A percentile compares a stretch with the other conserved stretches of the same genome.
Evolutionary conservation across 345 rosid species (phyloP).

Genomic region (Acer campestre): DNA sequence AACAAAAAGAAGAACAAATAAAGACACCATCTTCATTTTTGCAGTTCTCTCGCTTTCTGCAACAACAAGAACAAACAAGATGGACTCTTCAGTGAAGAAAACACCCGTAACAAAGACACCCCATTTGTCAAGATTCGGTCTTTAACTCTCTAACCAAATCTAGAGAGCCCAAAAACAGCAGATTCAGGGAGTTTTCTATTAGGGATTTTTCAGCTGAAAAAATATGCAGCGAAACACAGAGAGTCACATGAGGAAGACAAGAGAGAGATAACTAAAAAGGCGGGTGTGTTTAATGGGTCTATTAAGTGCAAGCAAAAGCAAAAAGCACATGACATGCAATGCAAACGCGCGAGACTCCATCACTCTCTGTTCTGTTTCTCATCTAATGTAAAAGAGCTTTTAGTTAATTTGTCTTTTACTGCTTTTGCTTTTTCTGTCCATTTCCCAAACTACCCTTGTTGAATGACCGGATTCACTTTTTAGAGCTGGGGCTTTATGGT

Average conservation of each 20-base stretch:
- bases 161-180: slow-evolving; percentile 9
- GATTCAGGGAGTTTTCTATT: background rate
- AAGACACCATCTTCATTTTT: background rate
- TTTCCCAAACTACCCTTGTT: background rate
- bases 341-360: background rate
- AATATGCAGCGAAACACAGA: background rate
- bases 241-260: slow-evolving; percentile 7
- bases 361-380: background rate
- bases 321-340: slow-evolving; percentile 6
- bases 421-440: slow-evolving; percentile 6
- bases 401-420: slow-evolving; percentile 5
- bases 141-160: slow-evolving; percentile 15
- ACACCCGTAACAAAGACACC: slow-evolving; percentile 14
- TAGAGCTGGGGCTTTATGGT: background rate
- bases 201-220: background rate
- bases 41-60: background rate
- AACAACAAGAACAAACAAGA: background rate
- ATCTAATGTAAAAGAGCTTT: background rate
- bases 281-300: slow-evolving; percentile 9
- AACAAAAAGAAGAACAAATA: slow-evolving; percentile 14
- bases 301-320: background rate
- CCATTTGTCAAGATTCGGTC: slow-evolving; percentile 25
- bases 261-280: slow-evolving; percentile 11
- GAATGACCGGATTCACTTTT: background rate
- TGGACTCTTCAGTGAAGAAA: background rate